Evolutionary conservation across 176 grass and related monocot genomes (phyloP), one percentile per base, ranked within the genome.

Genomic region (Olyra latifolia): DNA sequence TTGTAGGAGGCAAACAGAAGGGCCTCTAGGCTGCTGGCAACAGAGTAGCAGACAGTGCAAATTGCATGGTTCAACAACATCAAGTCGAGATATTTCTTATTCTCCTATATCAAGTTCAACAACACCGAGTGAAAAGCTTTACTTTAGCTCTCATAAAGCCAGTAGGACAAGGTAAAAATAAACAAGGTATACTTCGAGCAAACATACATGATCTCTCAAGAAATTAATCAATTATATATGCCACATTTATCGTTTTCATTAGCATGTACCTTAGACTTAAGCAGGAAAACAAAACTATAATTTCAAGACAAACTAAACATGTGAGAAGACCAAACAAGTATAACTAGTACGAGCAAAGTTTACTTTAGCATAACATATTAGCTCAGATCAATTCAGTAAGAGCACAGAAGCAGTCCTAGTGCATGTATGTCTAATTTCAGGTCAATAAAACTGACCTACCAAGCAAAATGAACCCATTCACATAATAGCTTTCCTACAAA

Each of bases 331-430:
- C 43, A 62, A 59, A 11, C 20, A 63, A 64, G 19, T 49, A 78
- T 27, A 77, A 12, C 12, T 23, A 38, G 43, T 22, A 35, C 3
- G n/a, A 7, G 59, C 19, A 38, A 19, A 22, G 58, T 22, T 76
- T 76, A 77, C 32, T n/a, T 47, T 48, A 77, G 16, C 58, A 77
- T 63, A 7, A n/a, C 39, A 52, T 72, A 32, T 19, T 22, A 72
- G 27, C 28, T 53, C 30, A 52, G 13, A 14, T 16, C 27, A 62
- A 62, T 46, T 11, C 59, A n/a, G 56, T 62, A 29, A 35, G 43
- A 48, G 10, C 43, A 62, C 15, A 76, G 59, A 62, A 62, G 23
- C 10, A 20, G 28, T 23, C 15, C 12, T 38, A 64, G 32, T 50
- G 19, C 44, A 24, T 2, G 2, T 47, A 78, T 9, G 12, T 50